Evolutionary conservation across 805 yeast species (phyloP).

Genomic region (Schwanniomyces occidentalis): DNA sequence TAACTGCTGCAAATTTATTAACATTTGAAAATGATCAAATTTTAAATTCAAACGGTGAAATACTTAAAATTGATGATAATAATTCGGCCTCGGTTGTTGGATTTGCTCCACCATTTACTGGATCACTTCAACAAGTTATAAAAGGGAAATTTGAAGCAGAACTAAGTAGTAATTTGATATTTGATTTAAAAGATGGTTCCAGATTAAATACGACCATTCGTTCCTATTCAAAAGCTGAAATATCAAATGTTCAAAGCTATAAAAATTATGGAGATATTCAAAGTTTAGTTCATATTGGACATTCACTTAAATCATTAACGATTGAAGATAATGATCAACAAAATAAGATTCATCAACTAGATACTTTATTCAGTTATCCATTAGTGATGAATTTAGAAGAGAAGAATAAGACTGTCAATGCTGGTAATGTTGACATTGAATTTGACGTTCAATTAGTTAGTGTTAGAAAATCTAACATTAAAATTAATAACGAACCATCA

Average conservation of each 20-base stretch:
- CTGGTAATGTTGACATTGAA: slow-evolving; percentile 15
- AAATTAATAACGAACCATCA: slow-evolving; percentile 5
- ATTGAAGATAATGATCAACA: slow-evolving; percentile 17
- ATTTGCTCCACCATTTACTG: slow-evolving; percentile 38
- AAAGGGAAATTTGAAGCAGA: slow-evolving; percentile 32
- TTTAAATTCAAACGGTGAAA: slow-evolving; percentile 37
- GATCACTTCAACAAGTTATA: slow-evolving; percentile 39
- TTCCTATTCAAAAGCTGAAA: slow-evolving; percentile 27
- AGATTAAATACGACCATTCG: slow-evolving; percentile 27
- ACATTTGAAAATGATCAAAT: slow-evolving; percentile 52
- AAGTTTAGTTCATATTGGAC: slow-evolving; percentile 24
- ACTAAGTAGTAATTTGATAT: slow-evolving; percentile 35
- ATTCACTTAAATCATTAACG: slow-evolving; percentile 18
- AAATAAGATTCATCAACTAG: slow-evolving; percentile 13
- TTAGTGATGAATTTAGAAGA: slow-evolving; percentile 18
- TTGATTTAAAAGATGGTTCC: slow-evolving; percentile 40
- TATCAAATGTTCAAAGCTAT: slow-evolving; percentile 41
- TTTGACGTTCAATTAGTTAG: slow-evolving; percentile 18
- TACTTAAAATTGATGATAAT: slow-evolving; percentile 22
- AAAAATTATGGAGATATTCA: slow-evolving; percentile 42
- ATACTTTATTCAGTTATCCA: slow-evolving; percentile 28
- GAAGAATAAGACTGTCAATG: slow-evolving; percentile 4
- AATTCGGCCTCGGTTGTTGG: slow-evolving; percentile 31
- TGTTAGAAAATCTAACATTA: slow-evolving; percentile 15
- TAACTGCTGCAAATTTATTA: slow-evolving; percentile 54